Conservation (phyloP, 2,329 filamentous ascomycete genomes). For the Lachnellula hyalina region DNA sequence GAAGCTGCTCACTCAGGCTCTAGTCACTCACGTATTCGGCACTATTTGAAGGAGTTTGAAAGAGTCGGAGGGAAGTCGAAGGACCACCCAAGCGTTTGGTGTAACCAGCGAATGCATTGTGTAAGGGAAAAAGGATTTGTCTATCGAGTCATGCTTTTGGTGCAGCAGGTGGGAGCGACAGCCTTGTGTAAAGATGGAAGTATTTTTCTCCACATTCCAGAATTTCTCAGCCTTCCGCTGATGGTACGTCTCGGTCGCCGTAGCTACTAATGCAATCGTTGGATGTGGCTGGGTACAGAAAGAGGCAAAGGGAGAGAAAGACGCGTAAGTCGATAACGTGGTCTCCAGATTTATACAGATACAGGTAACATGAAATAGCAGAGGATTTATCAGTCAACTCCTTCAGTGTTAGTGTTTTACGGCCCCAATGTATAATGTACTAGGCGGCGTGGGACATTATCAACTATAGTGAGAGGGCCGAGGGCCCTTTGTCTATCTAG, state of each 20-base stretch:
- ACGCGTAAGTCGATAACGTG: too few species aligned
- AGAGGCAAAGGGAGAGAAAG: neutral
- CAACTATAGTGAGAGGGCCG: too few species aligned
- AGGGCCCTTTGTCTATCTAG: too few species aligned
- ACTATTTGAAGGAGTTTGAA: slow-evolving; percentile 52
- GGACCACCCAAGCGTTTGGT: slow-evolving; percentile 55
- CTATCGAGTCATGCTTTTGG: neutral
- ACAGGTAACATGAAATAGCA: too few species aligned
- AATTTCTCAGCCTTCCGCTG: slow-evolving; percentile 4
- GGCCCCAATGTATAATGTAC: too few species aligned
- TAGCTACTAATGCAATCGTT: neutral
- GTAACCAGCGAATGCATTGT: slow-evolving; percentile 39
- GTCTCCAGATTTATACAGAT: too few species aligned
- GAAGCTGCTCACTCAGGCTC: slow-evolving; percentile 19
- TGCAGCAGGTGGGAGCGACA: neutral
- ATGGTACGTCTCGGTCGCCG: neutral
- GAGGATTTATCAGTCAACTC: too few species aligned
- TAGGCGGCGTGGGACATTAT: too few species aligned
- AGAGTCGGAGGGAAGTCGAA: slow-evolving; percentile 55
- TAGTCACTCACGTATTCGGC: slow-evolving; percentile 52
- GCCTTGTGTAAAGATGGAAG: slow-evolving; percentile 5
- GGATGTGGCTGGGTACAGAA: neutral
- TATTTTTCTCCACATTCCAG: slow-evolving; percentile 6
- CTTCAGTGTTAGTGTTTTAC: too few species aligned
- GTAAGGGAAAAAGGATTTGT: neutral